Conservation (phyloP, 495 filamentous ascomycete genomes). For the Filosporella fistucella region DNA sequence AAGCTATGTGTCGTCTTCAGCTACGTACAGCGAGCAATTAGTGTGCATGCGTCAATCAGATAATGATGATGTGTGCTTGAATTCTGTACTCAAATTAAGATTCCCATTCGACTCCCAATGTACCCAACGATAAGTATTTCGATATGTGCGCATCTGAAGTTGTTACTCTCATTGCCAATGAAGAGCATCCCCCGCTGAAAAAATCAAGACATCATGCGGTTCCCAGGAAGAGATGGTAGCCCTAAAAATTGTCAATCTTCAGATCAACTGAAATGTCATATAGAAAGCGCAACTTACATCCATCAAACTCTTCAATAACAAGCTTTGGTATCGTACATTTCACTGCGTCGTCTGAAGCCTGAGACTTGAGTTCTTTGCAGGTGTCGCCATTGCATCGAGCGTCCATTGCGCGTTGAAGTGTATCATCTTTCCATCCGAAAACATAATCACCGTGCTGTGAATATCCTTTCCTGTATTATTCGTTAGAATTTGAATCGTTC, state of each 20-base stretch:
- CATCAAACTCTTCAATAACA: background rate
- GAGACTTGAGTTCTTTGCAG: constrained; percentile 31
- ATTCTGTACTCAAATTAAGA: no score
- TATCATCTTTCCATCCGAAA: constrained; percentile 57
- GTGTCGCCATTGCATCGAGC: constrained; percentile 29
- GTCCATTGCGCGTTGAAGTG: constrained; percentile 36
- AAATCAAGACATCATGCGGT: background rate
- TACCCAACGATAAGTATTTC: no score
- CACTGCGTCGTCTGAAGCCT: constrained; percentile 15
- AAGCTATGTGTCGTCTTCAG: no score
- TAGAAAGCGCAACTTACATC: background rate
- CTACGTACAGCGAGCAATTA: no score
- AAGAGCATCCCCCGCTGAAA: no score
- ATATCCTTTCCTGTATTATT: constrained; percentile 13
- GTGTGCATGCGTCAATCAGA: no score
- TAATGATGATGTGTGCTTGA: no score
- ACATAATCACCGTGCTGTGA: constrained; percentile 76
- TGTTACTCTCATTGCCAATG: no score
- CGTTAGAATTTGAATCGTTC: background rate
- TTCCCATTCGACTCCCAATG: no score
- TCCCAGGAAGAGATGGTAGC: background rate
- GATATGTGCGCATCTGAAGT: no score
- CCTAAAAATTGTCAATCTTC: background rate
- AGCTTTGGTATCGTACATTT: background rate
- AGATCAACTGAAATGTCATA: background rate